Evolutionary conservation across 306 rosid genomes (phyloP), one percentile per base, ranked within the genome.

Genomic region (Acacia confusa): DNA sequence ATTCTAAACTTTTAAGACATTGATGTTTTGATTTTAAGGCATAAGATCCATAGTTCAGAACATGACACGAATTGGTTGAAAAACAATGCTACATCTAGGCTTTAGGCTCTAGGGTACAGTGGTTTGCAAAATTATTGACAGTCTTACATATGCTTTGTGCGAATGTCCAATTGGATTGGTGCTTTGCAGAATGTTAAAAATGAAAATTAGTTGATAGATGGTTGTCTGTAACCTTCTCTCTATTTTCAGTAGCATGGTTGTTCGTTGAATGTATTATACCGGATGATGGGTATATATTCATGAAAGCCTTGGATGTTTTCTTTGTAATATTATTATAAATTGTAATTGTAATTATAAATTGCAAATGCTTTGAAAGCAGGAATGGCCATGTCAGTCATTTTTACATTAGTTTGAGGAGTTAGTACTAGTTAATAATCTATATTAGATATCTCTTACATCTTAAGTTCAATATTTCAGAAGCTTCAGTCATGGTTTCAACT

Each of bases 401-500:
- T 30, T 65, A 38, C 28, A 25, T 50, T 47, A 7, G 67, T 74
- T 48, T 41, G 32, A 38, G 32, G 73, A 60, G 50, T 64, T 77
- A 73, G 45, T 74, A 25, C 63, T 36, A 22, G 9, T 57, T 57
- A 53, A 20, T 2, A 57, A 75, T 64, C 25, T 47, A 63, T 80
- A 25, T 77, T 79, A 68, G 77, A 55, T 77, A 60, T 76, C 72
- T 81, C 71, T 72, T 30, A 63, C 63, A 66, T 47, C 73, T 76
- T 77, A 83, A 81, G 78, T 78, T 81, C 80, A 58, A 57, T 76
- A 72, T 90, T 88, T 86, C 99, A 92, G 98, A 91, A 89, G 89
- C 85, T 91, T 71, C 97, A 92, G 61, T 95, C 89, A 64, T 95
- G 99, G 99, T 86, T 89, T 86, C 97, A 92, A 88, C 98, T 88